Base-by-base conservation (phyloP, 176 grass and related monocot genomes). In the Melocanna baccifera region DNA sequence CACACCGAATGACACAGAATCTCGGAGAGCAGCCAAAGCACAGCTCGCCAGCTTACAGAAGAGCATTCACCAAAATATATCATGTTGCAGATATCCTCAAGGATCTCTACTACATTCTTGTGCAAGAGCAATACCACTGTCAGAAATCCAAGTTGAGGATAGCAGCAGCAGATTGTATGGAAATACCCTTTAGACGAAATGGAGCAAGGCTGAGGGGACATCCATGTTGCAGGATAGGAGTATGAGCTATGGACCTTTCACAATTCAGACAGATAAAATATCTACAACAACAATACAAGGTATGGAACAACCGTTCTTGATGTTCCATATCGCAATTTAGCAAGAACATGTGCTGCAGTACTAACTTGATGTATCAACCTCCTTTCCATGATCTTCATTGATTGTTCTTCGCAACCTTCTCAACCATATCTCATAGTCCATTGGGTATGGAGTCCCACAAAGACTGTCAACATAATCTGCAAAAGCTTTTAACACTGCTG, bases 341-440 rank as follows among this genome's bases (percentile, higher is more conserved):
- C 46, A 48, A 48, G 12, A 48, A 48, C 46, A 43, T 48, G 46
- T 48, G 46, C 46, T 36, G 22, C 32, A 63, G 65, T 29, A 77
- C 76, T 88, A 92, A 85, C 62, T 92, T 75, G 93, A 90, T 48
- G 76, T 45, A 73, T 88, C 89, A 36, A 99, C 83, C 86, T 95
- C 89, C 81, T 99, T 99, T 40, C 89, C 93, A 85, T 92, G 96
- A 84, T 99, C 96, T 93, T 93, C 96, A 78, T 89, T 94, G 20
- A 98, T 90, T 77, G 83, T 88, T 88, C 89, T 92, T 74, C 89
- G 84, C 62, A 98, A 85, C 74, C 91, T 89, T 87, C 90, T 93
- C 77, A 98, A 92, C 96, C 96, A 98, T 79, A 98, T 98, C 13
- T 98, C 93, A 69, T 98, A 98, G 85, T 98, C 89, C 84, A 98